phyloP scores from a whole-genome alignment of 345 rosid species.

The Turnera subulata region DNA sequence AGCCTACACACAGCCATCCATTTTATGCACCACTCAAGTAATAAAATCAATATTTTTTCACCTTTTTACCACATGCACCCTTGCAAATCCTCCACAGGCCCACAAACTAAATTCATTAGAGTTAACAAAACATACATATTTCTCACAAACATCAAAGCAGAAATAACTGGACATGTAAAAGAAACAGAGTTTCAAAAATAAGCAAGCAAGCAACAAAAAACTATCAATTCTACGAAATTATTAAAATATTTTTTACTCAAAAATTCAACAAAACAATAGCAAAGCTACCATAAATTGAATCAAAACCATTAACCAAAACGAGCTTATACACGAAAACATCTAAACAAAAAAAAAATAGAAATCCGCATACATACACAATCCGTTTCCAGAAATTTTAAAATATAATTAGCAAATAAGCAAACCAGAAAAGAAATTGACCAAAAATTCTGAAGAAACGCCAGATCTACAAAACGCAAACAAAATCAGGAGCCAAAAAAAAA shows the following conservation, averaged over 20 bases:
- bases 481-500: neutral
- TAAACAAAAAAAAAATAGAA: too few species aligned
- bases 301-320: too few species aligned
- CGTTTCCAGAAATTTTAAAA: too few species aligned
- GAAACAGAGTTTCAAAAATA: neutral
- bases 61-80: constrained; percentile 8
- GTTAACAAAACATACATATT: neutral
- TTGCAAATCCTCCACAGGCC: neutral
- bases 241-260: too few species aligned
- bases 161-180: neutral
- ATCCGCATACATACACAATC: too few species aligned
- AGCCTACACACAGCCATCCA: constrained; percentile 91
- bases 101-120: neutral
- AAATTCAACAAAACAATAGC: too few species aligned
- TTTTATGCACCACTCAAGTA: constrained; percentile 64
- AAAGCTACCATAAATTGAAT: too few species aligned
- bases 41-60: constrained; percentile 26
- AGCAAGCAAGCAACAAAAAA: too few species aligned
- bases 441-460: neutral
- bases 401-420: too few species aligned
- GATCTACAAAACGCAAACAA: neutral
- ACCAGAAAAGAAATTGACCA: too few species aligned
- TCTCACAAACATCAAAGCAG: neutral
- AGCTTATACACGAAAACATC: too few species aligned
- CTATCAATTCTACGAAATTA: too few species aligned